phyloP scores from a whole-genome alignment of 371 early-diverging fungal species.

The Apophysomyces ossiformis region DNA sequence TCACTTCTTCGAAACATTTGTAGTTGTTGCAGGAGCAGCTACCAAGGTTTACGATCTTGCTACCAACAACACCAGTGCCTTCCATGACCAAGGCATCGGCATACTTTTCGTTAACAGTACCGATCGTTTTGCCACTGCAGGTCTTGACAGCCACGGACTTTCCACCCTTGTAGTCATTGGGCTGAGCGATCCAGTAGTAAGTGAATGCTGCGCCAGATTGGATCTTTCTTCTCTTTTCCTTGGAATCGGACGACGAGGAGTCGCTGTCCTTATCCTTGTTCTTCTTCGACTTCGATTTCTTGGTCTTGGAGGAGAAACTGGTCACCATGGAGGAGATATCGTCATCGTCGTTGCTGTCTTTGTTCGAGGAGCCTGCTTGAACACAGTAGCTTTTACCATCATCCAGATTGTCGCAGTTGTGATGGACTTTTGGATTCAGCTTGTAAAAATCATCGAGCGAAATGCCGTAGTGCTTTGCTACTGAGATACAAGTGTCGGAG shows the following conservation, averaged over 20 bases:
- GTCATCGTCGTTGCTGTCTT: conserved; percentile 7
- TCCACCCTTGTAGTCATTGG: conserved; percentile 37
- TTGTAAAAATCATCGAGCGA: conserved; percentile 32
- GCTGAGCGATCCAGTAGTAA: conserved; percentile 58
- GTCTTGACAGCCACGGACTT: conserved; percentile 44
- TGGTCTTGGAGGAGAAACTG: conserved; percentile 19
- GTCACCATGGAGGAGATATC: conserved; percentile 21
- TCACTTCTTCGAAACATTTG: conserved; percentile 50
- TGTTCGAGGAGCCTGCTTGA: conserved; percentile 10
- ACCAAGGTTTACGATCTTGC: conserved; percentile 53
- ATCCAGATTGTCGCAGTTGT: conserved; percentile 34
- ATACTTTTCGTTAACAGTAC: conserved; percentile 43
- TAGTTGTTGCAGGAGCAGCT: conserved; percentile 51
- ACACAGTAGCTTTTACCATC: conserved; percentile 34
- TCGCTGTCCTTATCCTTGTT: conserved; percentile 8
- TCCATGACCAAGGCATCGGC: conserved; percentile 58
- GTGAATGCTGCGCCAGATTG: conserved; percentile 47
- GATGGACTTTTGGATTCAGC: conserved; percentile 31
- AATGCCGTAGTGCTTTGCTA: conserved; percentile 32
- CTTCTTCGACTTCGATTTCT: conserved; percentile 13
- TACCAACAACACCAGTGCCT: conserved; percentile 50
- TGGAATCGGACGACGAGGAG: conserved; percentile 17
- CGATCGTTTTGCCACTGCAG: conserved; percentile 46
- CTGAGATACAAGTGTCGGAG: conserved; percentile 31
- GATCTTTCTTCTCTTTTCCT: conserved; percentile 40